phyloP scores from a whole-genome alignment of 2,329 filamentous ascomycete genomes.

The Didymella glomerata region DNA sequence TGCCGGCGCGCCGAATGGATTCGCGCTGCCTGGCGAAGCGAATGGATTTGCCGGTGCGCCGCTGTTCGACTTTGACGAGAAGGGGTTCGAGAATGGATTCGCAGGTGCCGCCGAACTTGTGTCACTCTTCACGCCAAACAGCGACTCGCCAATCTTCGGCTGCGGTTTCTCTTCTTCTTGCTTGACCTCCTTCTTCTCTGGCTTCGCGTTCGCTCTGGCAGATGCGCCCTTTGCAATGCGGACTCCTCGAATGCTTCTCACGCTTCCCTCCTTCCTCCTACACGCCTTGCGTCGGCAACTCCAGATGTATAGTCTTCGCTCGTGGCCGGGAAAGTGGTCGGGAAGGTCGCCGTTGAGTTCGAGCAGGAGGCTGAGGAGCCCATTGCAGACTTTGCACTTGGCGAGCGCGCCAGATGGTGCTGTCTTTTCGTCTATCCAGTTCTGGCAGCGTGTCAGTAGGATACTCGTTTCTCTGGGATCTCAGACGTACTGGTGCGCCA shows the following conservation, averaged over 20 bases:
- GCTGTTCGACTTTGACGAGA: constrained; percentile 58
- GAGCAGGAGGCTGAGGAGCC: constrained; percentile 82
- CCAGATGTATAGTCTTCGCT: constrained; percentile 87
- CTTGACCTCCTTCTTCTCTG: constrained; percentile 31
- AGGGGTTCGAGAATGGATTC: constrained; percentile 63
- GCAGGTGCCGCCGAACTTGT: constrained; percentile 29
- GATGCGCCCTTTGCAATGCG: constrained; percentile 58
- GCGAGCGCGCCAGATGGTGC: constrained; percentile 79
- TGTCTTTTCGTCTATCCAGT: constrained; percentile 79
- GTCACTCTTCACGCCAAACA: constrained; percentile 71
- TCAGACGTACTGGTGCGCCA: constrained; percentile 77
- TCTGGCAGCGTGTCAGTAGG: constrained; percentile 53
- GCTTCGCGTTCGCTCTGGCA: constrained; percentile 31
- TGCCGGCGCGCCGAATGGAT: constrained; percentile 47
- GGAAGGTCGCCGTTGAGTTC: constrained; percentile 92
- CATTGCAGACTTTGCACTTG: constrained; percentile 87
- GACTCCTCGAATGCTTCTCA: constrained; percentile 77
- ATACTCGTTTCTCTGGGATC: neutral
- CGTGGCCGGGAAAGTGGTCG: constrained; percentile 84
- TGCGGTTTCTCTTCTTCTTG: constrained; percentile 47
- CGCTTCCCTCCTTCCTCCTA: constrained; percentile 80
- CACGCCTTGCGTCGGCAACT: constrained; percentile 81
- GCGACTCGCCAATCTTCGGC: constrained; percentile 68
- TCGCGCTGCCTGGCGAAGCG: constrained; percentile 46
- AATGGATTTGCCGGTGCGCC: constrained; percentile 64